Evolutionary conservation across 78 protist genomes (phyloP), one percentile per base, ranked within the genome.

Genomic region (Monosiga brevicollis): DNA sequence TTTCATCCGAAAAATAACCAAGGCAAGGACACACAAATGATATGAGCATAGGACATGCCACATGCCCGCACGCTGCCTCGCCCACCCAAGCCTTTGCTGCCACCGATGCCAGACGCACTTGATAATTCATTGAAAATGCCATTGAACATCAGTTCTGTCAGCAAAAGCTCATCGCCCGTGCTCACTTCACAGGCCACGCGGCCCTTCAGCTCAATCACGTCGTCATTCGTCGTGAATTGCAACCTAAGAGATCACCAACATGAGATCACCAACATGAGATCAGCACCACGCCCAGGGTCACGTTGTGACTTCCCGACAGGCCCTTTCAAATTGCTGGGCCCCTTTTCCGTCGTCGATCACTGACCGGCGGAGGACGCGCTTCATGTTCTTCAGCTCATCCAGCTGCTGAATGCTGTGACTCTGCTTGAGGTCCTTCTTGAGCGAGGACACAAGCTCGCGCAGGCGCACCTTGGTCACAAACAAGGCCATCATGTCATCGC

Each of bases 101-200:
- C n/a, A n/a, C n/a, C n/a, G n/a, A n/a, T 88, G 72, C 84, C 37
- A 78, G 90, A 94, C 73, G 78, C 88, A 25, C 84, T 81, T 2
- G 81, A 41, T 81, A 97, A 80, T 41, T 96, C 94, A 49, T 88
- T 89, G 81, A 97, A 95, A 25, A 87, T n/a, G 54, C 97, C 97
- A n/a, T 85, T 73, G 78, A 95, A 96, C 26, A 97, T 76, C 1
- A 97, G 73, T 75, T 96, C 99, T 26, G 97, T 91, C 35, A 92
- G 72, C 10, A 97, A 83, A 55, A 97, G 84, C 80, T 96, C 98
- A 39, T 97, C 97, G 73, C 90, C 94, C 20, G 99, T 91, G 80
- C 78, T 87, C 35, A 97, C 91, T 79, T 95, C 99, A 40, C 96
- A 90, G 10, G 98, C 99, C 24, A 95, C 94, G 1, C 97, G 84